A percentile compares a stretch with the other conserved stretches of the same genome.
Evolutionary conservation across 2,329 filamentous ascomycete genomes (phyloP).

Genomic region (Coniochaeta pulveracea): DNA sequence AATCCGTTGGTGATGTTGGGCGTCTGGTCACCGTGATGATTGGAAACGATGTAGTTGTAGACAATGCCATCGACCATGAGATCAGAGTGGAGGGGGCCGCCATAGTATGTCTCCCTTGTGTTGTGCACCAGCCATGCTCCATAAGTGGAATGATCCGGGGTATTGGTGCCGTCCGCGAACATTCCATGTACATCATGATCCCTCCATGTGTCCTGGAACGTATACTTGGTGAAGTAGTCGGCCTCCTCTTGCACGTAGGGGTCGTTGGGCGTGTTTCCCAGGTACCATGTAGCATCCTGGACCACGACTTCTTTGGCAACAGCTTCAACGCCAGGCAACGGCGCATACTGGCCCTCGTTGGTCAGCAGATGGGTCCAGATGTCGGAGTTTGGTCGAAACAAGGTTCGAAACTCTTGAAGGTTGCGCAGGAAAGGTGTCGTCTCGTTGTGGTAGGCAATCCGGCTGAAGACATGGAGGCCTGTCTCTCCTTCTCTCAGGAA

Average conservation of each 20-base stretch:
- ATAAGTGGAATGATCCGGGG: slow-evolving; percentile 37
- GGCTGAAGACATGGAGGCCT: slow-evolving; percentile 48
- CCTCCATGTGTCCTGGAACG: slow-evolving; percentile 46
- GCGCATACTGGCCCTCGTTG: slow-evolving; percentile 41
- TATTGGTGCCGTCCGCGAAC: slow-evolving; percentile 26
- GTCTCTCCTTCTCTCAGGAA: slow-evolving; percentile 52
- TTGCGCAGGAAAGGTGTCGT: slow-evolving; percentile 43
- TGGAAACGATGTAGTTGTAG: slow-evolving; percentile 52
- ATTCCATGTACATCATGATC: slow-evolving; percentile 46
- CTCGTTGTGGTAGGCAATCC: slow-evolving; percentile 48
- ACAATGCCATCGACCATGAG: slow-evolving; percentile 53
- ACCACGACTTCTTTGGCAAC: slow-evolving; percentile 34
- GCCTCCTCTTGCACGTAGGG: slow-evolving; percentile 42
- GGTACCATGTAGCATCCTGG: slow-evolving; percentile 53
- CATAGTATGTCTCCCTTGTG: slow-evolving; percentile 50
- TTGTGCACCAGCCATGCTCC: slow-evolving; percentile 56
- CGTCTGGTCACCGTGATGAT: slow-evolving; percentile 51
- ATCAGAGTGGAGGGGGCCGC: slow-evolving; percentile 51
- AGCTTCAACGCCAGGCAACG: slow-evolving; percentile 32
- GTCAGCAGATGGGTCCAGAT: slow-evolving; percentile 54
- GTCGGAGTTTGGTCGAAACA: slow-evolving; percentile 46
- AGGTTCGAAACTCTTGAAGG: slow-evolving; percentile 47
- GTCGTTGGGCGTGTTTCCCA: slow-evolving; percentile 41
- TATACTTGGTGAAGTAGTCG: slow-evolving; percentile 58
- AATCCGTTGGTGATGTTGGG: slow-evolving; percentile 53